Evolutionary conservation across 768 basidiomycete species (phyloP).

Genomic region (Cyclocybe aegerita): DNA sequence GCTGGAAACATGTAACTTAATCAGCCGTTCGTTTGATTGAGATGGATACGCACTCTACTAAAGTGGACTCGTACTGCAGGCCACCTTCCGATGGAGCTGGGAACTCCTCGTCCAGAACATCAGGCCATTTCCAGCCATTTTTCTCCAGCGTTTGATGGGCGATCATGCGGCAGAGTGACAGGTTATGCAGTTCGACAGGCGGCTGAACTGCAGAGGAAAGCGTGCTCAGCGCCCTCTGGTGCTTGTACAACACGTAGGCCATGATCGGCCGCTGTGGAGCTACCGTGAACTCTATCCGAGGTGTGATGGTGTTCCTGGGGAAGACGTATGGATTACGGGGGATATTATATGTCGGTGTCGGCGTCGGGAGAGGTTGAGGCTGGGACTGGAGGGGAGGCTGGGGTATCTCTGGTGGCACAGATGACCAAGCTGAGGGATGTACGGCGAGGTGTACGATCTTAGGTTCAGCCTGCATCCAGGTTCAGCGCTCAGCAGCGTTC

Average conservation of each 20-base stretch:
- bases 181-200: conserved; percentile 8
- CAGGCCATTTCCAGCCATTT: conserved; percentile 50
- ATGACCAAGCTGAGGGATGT: conserved; percentile 76
- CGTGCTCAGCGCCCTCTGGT: conserved; percentile 41
- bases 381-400: conserved; percentile 12
- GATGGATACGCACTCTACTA: conserved; percentile 38
- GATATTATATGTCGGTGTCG: conserved; percentile 4
- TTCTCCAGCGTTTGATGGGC: conserved; percentile 35
- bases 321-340: neutral
- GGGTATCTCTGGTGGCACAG: conserved; percentile 43
- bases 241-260: conserved; percentile 39
- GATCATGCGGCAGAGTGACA: conserved; percentile 18
- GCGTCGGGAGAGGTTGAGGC: conserved; percentile 14
- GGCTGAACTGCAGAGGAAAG: conserved; percentile 23
- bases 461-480: conserved; percentile 50
- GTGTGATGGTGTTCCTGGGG: neutral
- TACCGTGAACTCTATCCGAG: neutral
- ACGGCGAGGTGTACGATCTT: conserved; percentile 74
- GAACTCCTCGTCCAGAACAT: conserved; percentile 45
- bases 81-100: conserved; percentile 39
- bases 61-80: conserved; percentile 36
- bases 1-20: conserved; percentile 29
- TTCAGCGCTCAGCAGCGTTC: neutral
- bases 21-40: neutral
- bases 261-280: conserved; percentile 20